Base-by-base conservation (phyloP, 2,329 filamentous ascomycete species). In the Trichoderma gracile region DNA sequence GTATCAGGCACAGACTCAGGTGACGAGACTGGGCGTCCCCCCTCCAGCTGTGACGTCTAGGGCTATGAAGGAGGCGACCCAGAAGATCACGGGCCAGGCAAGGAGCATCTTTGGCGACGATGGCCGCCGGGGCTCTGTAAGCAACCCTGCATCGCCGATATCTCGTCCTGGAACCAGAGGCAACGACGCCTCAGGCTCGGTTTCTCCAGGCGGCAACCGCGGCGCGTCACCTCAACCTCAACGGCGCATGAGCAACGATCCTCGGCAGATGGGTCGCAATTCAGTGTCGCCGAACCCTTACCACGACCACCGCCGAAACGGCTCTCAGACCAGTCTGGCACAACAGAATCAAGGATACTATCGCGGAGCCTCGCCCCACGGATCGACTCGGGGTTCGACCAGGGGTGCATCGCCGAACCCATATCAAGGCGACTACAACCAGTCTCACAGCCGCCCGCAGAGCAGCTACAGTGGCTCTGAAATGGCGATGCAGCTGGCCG, bases 21-120 rank as follows among this genome's bases (percentile, higher is more conserved):
- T 92, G 52, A 91, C 90, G 73, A 85, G 91, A 65, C 84, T 98
- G 4, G 95, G 93, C 61, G 91, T 94, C 14, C 96, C 95, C 2
- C 89, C 94, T 65, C 93, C 94, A 2, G 95, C 95, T 1, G 92
- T 96, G 66, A 99, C 96, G 0, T 91, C 92, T 4, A 91, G 90
- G 68, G 92, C 95, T 54, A 99, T 99, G 96, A 92, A 97, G 73
- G 91, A 96, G 76, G 92, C 93, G 4, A 95, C 93, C 0, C 90
- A 96, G 71, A 93, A 93, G 76, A 97, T 94, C 72, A 87, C 90
- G 23, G 86, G 88, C 52, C 91, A 97, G 76, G 92, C 91, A 3
- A 86, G 92, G 49, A 92, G 84, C 72, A 89, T 97, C 80, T 95
- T 96, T 75, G 82, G 73, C 38, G 76, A 78, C 1, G 74, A 73